Base-by-base conservation (phyloP, 345 rosid species). In the Moricandia arvensis region DNA sequence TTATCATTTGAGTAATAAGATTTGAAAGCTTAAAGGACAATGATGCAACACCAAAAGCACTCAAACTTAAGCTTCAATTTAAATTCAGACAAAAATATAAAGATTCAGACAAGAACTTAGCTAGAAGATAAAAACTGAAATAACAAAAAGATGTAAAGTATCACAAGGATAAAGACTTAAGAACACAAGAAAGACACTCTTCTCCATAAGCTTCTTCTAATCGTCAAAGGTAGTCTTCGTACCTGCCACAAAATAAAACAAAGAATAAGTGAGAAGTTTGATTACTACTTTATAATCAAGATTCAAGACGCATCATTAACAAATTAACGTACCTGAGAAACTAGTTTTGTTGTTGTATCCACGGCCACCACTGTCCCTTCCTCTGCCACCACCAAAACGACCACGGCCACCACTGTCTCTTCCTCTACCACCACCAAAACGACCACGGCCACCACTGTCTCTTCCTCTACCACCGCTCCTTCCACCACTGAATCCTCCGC, bases 391-490 rank as follows among this genome's bases (percentile, higher is more conserved):
- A 2, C 74, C 87, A 45, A 75, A 79, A 37, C 74, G 15, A 1
- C 87, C 63, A 6, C 88, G 71, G 0, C 87, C 79, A 6, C 86
- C 65, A 4, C 86, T 57, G 2, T 31, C 87, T 6, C 83, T 26
- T 27, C 89, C 81, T 31, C 89, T 78, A 15, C 89, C 82, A 29
- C 89, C 78, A 49, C 55, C 9, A 49, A 49, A 49, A 16, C 55
- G 55, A 21, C 89, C 82, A 21, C 88, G 67, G 0, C 72, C 58
- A 53, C 58, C 59, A 54, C 82, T 37, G 6, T 82, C 37, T 0
- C 88, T 80, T 24, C 89, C 78, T 0, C 74, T 29, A 0, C 89
- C 82, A 16, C 89, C 80, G 4, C 77, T n/a, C 9, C 83, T 24
- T 18, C 86, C 65, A 6, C 84, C 82, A 4, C 69, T 77, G 21